Base-by-base conservation (phyloP, 1,284 basidiomycete genomes). In the Moesziomyces globuligerus region DNA sequence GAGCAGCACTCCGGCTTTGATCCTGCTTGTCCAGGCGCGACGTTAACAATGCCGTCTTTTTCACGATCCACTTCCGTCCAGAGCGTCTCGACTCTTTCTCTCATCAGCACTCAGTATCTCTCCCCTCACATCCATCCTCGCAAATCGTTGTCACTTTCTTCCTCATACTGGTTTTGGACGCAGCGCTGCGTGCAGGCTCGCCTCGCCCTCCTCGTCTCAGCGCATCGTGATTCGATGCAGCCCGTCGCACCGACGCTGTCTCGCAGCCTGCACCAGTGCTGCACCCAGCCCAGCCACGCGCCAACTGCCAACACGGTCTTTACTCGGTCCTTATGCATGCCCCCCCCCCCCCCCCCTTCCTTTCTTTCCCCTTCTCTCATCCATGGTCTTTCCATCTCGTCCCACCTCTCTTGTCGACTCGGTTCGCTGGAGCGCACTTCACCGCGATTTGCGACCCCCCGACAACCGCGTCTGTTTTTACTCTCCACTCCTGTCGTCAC, bases 291-390 rank as follows among this genome's bases (percentile, higher is more conserved):
- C 32, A 46, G 40, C 24, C 8, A 26, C 11, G n/a, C 40, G 46
- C 64, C 64, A 67, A 67, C 64, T 67, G 51, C 59, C 43, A 13
- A 13, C 55, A 67, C 64, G 44, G 64, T 67, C 64, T 67, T 60
- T 67, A 67, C 64, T 60, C 48, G 39, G 21, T 34, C 15, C 32
- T 43, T 34, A 56, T 55, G 53, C 59, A 62, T 50, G 38, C 38
- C 17, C 42, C 47, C 47, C 15, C 43, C 23, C 21, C 18, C 5
- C 17, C 10, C 38, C 7, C 6, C 36, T 20, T n/a, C n/a, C n/a
- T n/a, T n/a, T n/a, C 10, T 36, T 39, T 25, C 38, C 18, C 13
- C 25, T 21, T n/a, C 34, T 40, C 24, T 37, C 41, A 20, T 46
- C 42, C 42, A 36, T 43, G 24, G 36, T 34, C 20, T 46, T 23